phyloP scores from a whole-genome alignment of 2,329 filamentous ascomycete genomes.

The Venturia oleaginea region DNA sequence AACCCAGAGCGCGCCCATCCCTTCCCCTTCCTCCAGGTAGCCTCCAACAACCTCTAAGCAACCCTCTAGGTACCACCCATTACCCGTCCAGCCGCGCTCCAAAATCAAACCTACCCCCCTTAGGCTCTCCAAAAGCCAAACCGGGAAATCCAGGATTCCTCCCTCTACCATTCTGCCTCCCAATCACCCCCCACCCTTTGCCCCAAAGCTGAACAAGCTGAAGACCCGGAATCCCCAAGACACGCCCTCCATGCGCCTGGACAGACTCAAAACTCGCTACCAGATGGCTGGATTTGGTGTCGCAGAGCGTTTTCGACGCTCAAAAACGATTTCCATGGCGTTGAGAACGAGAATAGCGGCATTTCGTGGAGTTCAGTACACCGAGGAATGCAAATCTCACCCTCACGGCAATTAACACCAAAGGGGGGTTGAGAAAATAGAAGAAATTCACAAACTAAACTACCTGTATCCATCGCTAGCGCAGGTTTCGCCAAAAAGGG shows the following conservation, averaged over 20 bases:
- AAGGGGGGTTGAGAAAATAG: neutral
- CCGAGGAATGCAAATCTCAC: neutral
- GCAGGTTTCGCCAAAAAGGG: constrained; percentile 6
- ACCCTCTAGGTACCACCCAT: too few species aligned
- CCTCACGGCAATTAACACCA: neutral
- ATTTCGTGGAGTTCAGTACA: neutral
- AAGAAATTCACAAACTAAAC: neutral
- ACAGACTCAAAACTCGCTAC: neutral
- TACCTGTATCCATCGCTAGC: neutral
- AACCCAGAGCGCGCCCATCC: too few species aligned
- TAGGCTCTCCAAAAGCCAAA: neutral
- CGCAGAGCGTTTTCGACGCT: too few species aligned
- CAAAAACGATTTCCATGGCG: neutral
- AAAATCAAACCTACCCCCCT: neutral
- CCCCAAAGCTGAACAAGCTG: neutral
- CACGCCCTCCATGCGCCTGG: neutral
- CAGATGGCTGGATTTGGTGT: neutral
- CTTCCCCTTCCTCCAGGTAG: too few species aligned
- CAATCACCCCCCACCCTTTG: neutral
- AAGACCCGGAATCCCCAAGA: neutral
- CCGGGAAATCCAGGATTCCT: neutral
- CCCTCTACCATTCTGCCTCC: neutral
- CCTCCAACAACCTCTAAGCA: too few species aligned
- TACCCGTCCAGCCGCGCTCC: neutral
- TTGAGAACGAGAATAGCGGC: neutral